A percentile compares a stretch with the other conserved stretches of the same genome.
Conservation (phyloP, 768 basidiomycete species). For the Russula emetica region DNA sequence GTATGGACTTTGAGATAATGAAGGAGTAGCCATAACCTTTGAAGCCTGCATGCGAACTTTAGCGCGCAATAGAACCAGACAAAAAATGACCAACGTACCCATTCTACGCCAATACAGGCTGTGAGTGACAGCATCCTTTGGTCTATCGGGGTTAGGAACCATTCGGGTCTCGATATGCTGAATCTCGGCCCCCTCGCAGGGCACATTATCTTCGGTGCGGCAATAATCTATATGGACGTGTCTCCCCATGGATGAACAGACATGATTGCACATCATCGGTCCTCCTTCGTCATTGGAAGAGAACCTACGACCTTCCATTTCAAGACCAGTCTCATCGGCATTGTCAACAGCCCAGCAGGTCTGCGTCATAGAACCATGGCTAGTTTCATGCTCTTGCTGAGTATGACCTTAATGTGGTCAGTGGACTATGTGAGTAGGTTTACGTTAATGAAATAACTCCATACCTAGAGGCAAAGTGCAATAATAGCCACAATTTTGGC, state of each 20-base stretch:
- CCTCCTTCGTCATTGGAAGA: slow-evolving; percentile 52
- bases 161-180: slow-evolving; percentile 46
- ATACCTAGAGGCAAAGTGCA: slow-evolving; percentile 54
- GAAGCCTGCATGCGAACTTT: slow-evolving; percentile 42
- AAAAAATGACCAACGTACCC: slow-evolving; percentile 37
- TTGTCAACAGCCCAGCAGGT: slow-evolving; percentile 56
- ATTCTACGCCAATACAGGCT: slow-evolving; percentile 52
- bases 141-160: slow-evolving; percentile 42
- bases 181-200: slow-evolving; percentile 43
- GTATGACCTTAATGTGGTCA: slow-evolving; percentile 45
- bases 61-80: background rate
- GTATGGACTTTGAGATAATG: background rate
- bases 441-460: background rate
- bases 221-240: slow-evolving; percentile 58
- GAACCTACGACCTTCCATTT: slow-evolving; percentile 54
- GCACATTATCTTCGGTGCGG: slow-evolving; percentile 36
- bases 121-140: slow-evolving; percentile 56
- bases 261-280: slow-evolving; percentile 58
- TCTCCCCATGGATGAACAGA: slow-evolving; percentile 52
- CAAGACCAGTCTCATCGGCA: slow-evolving; percentile 46
- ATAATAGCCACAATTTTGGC: slow-evolving; percentile 53
- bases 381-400: slow-evolving; percentile 58
- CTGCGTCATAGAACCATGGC: slow-evolving; percentile 59
- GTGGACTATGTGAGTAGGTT: background rate
- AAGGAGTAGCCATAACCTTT: slow-evolving; percentile 37